phyloP scores from a whole-genome alignment of 805 yeast genomes.

The Brettanomyces anomalus region DNA sequence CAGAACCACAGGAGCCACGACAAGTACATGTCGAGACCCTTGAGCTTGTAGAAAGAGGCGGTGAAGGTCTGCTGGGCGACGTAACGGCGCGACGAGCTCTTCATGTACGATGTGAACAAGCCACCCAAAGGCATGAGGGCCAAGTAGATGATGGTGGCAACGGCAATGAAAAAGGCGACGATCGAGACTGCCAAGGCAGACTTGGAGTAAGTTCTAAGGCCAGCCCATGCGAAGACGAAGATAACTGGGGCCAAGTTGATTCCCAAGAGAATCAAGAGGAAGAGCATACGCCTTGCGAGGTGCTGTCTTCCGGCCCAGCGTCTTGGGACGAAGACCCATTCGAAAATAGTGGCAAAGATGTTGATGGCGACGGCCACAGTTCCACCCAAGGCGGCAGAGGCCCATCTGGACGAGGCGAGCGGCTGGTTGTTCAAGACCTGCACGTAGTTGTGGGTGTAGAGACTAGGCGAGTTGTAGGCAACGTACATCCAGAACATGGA shows the following conservation, averaged over 20 bases:
- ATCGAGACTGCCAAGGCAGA: conserved; percentile 75
- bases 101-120: conserved; percentile 85
- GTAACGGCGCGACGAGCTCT: conserved; percentile 76
- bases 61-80: conserved; percentile 95
- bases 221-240: conserved; percentile 77
- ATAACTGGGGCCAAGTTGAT: conserved; percentile 80
- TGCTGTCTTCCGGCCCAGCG: conserved; percentile 99
- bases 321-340: conserved; percentile 96
- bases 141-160: conserved; percentile 77
- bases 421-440: conserved; percentile 83
- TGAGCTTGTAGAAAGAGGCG: conserved; percentile 73
- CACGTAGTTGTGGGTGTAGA: conserved; percentile 79
- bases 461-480: conserved; percentile 85
- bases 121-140: conserved; percentile 96
- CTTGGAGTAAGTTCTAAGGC: conserved; percentile 52
- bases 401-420: conserved; percentile 86
- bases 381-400: conserved; percentile 90
- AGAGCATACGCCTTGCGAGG: conserved; percentile 76
- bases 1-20: conserved; percentile 86
- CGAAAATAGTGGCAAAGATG: conserved; percentile 78
- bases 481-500: conserved; percentile 90
- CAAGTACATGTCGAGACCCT: conserved; percentile 92
- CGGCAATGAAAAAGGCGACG: conserved; percentile 82
- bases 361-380: conserved; percentile 74
- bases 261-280: conserved; percentile 55